These are phyloP conservation scores for Picochlorum sp. DNA, from an alignment of 139 green algal genomes.

Conservation along the genomic window DNA sequence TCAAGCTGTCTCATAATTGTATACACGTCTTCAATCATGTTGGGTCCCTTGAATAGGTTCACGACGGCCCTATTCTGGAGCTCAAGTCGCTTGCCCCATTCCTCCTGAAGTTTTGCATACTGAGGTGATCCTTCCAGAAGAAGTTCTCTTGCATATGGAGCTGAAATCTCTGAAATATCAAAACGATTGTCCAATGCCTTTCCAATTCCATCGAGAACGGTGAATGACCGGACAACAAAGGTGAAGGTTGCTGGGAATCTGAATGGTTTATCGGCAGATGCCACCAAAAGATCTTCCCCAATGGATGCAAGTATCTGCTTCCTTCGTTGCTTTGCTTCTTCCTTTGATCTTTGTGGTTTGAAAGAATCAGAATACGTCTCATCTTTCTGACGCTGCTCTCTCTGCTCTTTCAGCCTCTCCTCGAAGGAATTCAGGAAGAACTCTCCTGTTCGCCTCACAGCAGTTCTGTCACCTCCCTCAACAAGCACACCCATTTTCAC, in stretches of 20 bases:
- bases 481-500: constrained; percentile 89
- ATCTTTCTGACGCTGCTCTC: constrained; percentile 20
- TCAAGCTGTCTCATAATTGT: constrained; percentile 65
- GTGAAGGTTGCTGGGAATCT: constrained; percentile 97
- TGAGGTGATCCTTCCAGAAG: constrained; percentile 57
- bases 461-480: constrained; percentile 68
- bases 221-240: constrained; percentile 85
- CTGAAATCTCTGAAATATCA: constrained; percentile 95
- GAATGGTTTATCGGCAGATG: constrained; percentile 94
- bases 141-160: constrained; percentile 86
- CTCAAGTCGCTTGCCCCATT: constrained; percentile 47
- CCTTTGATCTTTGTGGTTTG: constrained; percentile 76
- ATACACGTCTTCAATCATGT: constrained; percentile 82
- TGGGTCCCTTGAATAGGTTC: constrained; percentile 89
- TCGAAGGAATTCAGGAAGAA: constrained; percentile 96
- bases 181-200: constrained; percentile 91
- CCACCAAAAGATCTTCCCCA: constrained; percentile 90
- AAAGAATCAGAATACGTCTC: constrained; percentile 53
- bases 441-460: constrained; percentile 82
- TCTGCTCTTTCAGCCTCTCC: constrained; percentile 49
- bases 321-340: constrained; percentile 46
- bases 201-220: constrained; percentile 95
- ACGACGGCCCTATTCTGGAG: constrained; percentile 75
- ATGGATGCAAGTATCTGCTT: constrained; percentile 86
- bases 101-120: constrained; percentile 40